Evolutionary conservation across 2,329 filamentous ascomycete genomes (phyloP).

Genomic region (Aspergillus fumigatiaffinis): DNA sequence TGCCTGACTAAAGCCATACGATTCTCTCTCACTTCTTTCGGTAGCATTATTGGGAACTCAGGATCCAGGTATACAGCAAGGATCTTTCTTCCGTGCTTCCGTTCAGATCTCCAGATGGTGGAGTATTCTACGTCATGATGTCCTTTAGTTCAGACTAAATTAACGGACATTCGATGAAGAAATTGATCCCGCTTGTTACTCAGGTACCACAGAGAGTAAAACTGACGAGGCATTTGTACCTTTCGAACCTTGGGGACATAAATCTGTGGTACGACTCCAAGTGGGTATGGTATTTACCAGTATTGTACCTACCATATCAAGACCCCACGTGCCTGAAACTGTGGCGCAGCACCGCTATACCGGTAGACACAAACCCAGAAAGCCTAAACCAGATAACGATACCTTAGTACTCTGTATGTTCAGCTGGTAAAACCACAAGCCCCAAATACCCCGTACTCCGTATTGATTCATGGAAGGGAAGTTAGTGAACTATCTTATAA

Average conservation of each 20-base stretch:
- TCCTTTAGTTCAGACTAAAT: not conserved
- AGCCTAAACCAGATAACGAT: too few species aligned
- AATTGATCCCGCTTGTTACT: not conserved
- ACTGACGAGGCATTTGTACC: not conserved
- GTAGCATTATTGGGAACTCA: not conserved
- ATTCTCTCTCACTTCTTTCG: not conserved
- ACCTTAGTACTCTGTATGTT: too few species aligned
- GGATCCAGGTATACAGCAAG: too few species aligned
- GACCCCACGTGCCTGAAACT: not conserved
- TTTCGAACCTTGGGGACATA: not conserved
- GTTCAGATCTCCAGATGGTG: not conserved
- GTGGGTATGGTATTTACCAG: not conserved
- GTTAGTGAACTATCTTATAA: not conserved
- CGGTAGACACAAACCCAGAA: not conserved
- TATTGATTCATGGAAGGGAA: too few species aligned
- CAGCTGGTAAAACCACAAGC: not conserved
- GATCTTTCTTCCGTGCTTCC: constrained; percentile 1
- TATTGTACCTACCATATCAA: not conserved
- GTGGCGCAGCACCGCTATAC: not conserved
- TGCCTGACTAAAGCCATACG: not conserved
- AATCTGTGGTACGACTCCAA: not conserved
- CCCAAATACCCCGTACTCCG: not conserved
- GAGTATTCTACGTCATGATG: constrained; percentile 2
- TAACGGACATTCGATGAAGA: not conserved
- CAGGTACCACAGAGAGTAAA: not conserved